These are phyloP conservation scores for Taphrina pruni DNA, from an alignment of 1,139 yeast genomes.

Conservation along the genomic window DNA sequence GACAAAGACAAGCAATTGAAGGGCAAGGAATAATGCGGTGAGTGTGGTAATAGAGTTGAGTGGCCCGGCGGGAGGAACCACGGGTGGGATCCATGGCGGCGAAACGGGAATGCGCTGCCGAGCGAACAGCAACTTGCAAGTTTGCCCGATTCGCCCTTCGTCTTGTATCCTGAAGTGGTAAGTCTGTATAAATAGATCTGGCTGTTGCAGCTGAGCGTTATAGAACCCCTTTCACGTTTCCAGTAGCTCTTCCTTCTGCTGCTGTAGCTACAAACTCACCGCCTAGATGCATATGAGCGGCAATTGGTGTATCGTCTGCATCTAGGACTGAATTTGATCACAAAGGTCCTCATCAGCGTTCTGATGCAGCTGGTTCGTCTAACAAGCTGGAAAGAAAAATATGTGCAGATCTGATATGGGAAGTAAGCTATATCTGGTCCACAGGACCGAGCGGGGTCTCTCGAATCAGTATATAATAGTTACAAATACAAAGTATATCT, in stretches of 20 bases:
- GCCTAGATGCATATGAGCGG: neutral
- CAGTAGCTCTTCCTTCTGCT: too few species aligned
- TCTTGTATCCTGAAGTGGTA: too few species aligned
- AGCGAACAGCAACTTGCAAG: neutral
- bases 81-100: constrained; percentile 10
- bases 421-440: too few species aligned
- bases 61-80: neutral
- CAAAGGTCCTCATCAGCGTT: neutral
- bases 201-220: too few species aligned
- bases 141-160: neutral
- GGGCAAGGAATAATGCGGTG: neutral
- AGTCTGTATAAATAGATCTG: too few species aligned
- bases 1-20: too few species aligned
- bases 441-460: too few species aligned
- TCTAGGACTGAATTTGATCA: neutral
- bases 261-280: neutral
- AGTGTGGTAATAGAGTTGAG: constrained; percentile 13
- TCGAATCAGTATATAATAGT: too few species aligned
- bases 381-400: neutral
- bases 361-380: too few species aligned
- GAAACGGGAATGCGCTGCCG: constrained; percentile 14
- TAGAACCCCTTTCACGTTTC: too few species aligned
- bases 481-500: neutral
- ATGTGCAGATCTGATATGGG: too few species aligned
- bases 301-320: neutral